Conservation (phyloP, 331 rosid genomes). For the Erythrophleum ivorense region DNA sequence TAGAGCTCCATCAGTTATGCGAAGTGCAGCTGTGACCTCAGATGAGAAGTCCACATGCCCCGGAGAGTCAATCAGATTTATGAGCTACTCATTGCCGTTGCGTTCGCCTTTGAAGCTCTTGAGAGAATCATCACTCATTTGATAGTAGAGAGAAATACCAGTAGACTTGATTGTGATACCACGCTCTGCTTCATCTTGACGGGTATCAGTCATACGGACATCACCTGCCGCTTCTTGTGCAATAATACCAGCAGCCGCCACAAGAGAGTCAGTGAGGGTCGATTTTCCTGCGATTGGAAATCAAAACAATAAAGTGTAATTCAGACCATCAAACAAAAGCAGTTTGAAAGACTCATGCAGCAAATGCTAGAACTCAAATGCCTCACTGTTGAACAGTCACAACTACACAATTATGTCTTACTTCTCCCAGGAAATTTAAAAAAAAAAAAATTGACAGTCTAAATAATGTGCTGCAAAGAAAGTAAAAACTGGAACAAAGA, state of each 20-base stretch:
- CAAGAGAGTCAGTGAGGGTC: constrained; percentile 73
- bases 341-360: too few relatives aligned
- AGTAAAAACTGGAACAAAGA: background rate
- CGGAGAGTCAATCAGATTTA: constrained; percentile 78
- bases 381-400: background rate
- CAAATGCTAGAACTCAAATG: too few relatives aligned
- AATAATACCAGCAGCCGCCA: constrained; percentile 89
- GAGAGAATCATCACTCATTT: constrained; percentile 54
- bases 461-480: background rate
- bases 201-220: constrained; percentile 83
- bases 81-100: constrained; percentile 72
- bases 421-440: too few relatives aligned
- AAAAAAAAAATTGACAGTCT: background rate
- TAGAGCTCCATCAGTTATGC: constrained; percentile 85
- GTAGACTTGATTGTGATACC: constrained; percentile 86
- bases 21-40: constrained; percentile 85
- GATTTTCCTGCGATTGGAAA: constrained; percentile 59
- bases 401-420: background rate
- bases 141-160: constrained; percentile 84
- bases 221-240: constrained; percentile 86
- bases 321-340: background rate
- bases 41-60: constrained; percentile 92
- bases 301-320: background rate
- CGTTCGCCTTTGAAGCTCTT: constrained; percentile 64
- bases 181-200: constrained; percentile 82